Evolutionary conservation across 116 monocot species (phyloP).

Genomic region (Trichopus zeylanicus): DNA sequence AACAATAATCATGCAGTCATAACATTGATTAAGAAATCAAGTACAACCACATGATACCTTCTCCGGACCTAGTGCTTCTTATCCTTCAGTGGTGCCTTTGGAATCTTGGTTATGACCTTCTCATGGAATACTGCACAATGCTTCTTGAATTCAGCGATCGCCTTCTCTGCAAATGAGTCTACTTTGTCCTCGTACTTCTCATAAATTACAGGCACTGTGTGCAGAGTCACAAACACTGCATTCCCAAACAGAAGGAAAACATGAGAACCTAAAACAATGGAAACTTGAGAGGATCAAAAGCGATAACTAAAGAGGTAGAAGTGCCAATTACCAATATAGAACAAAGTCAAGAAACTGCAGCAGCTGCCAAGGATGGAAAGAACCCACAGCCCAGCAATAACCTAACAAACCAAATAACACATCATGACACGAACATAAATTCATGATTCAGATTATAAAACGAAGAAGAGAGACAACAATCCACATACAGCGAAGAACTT

Average conservation of each 20-base stretch:
- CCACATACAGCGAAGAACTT: conserved; percentile 70
- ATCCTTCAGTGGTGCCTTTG: conserved; percentile 20
- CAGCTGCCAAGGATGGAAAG: conserved; percentile 49
- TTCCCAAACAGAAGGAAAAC: neutral
- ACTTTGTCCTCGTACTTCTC: conserved; percentile 30
- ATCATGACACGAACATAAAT: neutral
- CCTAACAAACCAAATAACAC: conserved; percentile 30
- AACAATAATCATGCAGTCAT: neutral
- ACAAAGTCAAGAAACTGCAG: conserved; percentile 62
- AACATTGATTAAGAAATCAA: neutral
- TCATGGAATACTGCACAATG: conserved; percentile 24
- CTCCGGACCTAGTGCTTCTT: conserved; percentile 32
- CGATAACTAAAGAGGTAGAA: neutral
- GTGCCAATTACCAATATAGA: conserved; percentile 53
- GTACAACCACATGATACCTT: too few species aligned
- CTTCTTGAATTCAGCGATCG: conserved; percentile 17
- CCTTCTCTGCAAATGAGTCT: conserved; percentile 30
- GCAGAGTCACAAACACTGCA: conserved; percentile 21
- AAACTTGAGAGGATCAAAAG: neutral
- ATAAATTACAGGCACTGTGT: conserved; percentile 26
- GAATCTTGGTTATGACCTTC: conserved; percentile 39
- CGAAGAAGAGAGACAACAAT: too few species aligned
- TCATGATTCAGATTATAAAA: neutral
- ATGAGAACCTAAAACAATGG: neutral
- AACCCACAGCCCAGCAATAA: conserved; percentile 74